A percentile compares a stretch with the other conserved stretches of the same genome.
phyloP scores from a whole-genome alignment of 768 basidiomycete species.

The Macrolepiota albuminosa region DNA sequence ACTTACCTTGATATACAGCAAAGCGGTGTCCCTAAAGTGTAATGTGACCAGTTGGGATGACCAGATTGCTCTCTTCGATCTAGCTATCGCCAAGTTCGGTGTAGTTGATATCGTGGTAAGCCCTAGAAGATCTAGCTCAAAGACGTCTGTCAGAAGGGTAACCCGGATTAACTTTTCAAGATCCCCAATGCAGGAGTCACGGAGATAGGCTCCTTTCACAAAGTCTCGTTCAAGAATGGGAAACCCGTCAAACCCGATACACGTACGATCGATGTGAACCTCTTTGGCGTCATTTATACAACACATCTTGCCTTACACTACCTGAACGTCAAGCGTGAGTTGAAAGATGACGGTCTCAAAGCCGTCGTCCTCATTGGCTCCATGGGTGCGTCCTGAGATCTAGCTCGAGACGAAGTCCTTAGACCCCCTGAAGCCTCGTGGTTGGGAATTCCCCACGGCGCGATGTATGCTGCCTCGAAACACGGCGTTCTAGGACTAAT shows the following conservation, averaged over 20 bases:
- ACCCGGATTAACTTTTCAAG: slow-evolving; percentile 16
- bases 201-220: slow-evolving; percentile 29
- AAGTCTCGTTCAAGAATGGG: slow-evolving; percentile 29
- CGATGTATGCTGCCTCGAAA: slow-evolving; percentile 48
- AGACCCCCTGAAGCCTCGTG: slow-evolving; percentile 39
- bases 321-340: slow-evolving; percentile 31
- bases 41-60: slow-evolving; percentile 54
- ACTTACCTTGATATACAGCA: slow-evolving; percentile 22
- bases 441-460: slow-evolving; percentile 35
- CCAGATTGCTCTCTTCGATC: slow-evolving; percentile 46
- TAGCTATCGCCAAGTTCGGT: slow-evolving; percentile 40
- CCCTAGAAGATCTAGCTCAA: not conserved
- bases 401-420: not conserved
- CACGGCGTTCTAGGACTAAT: slow-evolving; percentile 51
- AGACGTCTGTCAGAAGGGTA: not conserved
- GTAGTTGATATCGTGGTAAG: slow-evolving; percentile 51
- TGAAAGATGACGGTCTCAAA: slow-evolving; percentile 33
- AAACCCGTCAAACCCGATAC: slow-evolving; percentile 39
- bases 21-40: slow-evolving; percentile 38
- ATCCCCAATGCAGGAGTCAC: slow-evolving; percentile 47
- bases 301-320: slow-evolving; percentile 49
- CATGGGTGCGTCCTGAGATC: slow-evolving; percentile 32
- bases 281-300: slow-evolving; percentile 43
- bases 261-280: slow-evolving; percentile 45
- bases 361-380: slow-evolving; percentile 50